These are phyloP conservation scores for Fusarium cyanostomum DNA, from an alignment of 2,329 filamentous ascomycete genomes.

Conservation along the genomic window DNA sequence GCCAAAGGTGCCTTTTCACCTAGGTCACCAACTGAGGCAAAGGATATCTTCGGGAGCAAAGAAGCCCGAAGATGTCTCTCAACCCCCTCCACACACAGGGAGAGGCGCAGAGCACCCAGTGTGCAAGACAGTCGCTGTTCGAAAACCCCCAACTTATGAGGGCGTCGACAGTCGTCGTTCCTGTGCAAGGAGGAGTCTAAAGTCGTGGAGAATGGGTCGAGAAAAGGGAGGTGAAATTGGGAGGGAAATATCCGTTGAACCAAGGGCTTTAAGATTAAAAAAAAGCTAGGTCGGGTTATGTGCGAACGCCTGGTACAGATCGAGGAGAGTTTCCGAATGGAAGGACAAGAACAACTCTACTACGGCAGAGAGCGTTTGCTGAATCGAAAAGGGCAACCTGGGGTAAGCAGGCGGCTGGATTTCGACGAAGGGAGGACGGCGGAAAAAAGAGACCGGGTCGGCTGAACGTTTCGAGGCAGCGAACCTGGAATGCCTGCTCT, in stretches of 20 bases:
- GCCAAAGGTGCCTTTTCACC: constrained; percentile 36
- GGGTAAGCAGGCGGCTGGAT: constrained; percentile 23
- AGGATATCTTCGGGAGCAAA: constrained; percentile 31
- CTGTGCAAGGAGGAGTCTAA: constrained; percentile 21
- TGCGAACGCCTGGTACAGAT: constrained; percentile 8
- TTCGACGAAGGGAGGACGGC: constrained; percentile 27
- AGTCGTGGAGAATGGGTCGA: constrained; percentile 21
- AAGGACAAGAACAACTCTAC: constrained; percentile 21
- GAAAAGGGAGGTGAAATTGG: constrained; percentile 1
- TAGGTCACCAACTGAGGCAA: constrained; percentile 21
- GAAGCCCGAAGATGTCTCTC: constrained; percentile 37
- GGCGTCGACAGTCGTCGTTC: constrained; percentile 26
- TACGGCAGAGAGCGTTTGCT: constrained; percentile 21
- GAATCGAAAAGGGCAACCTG: constrained; percentile 25
- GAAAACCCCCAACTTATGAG: constrained; percentile 36
- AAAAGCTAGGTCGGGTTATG: constrained; percentile 18
- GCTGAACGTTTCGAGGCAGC: constrained; percentile 33
- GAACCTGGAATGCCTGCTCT: constrained; percentile 11
- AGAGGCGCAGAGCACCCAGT: constrained; percentile 40
- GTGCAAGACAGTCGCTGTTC: constrained; percentile 34
- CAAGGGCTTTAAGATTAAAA: constrained; percentile 23
- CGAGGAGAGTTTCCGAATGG: constrained; percentile 7
- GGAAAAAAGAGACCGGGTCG: constrained; percentile 22
- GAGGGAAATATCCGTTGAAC: constrained; percentile 25
- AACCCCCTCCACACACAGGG: constrained; percentile 39